Conservation (phyloP, 148 eudicot genomes). For the Silene uniflora region DNA sequence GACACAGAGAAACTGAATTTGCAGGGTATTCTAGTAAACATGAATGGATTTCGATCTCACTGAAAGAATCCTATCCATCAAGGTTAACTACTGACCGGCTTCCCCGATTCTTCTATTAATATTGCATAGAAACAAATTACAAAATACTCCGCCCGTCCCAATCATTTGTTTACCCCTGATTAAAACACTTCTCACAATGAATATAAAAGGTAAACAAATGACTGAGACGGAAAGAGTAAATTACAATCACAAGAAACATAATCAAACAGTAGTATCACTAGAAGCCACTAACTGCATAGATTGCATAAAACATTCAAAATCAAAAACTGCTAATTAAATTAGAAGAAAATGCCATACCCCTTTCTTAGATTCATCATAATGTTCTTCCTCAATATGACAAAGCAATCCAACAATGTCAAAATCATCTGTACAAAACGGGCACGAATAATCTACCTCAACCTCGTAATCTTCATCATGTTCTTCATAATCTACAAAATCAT, state of each 20-base stretch:
- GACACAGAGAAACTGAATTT: not conserved
- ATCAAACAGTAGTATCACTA: not conserved
- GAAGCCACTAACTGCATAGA: conserved; percentile 2
- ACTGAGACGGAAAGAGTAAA: too few relatives aligned
- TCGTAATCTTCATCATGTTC: conserved; percentile 41
- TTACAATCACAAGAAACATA: not conserved
- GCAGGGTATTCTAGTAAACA: not conserved
- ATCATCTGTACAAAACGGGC: conserved; percentile 62
- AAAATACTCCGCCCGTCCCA: too few relatives aligned
- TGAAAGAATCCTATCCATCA: not conserved
- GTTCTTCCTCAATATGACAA: conserved; percentile 63
- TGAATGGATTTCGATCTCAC: not conserved
- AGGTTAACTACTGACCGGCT: not conserved
- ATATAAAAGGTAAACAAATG: too few relatives aligned
- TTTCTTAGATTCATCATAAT: conserved; percentile 45
- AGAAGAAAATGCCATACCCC: conserved; percentile 39
- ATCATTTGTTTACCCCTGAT: too few relatives aligned
- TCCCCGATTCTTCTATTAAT: too few relatives aligned
- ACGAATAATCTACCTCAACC: conserved; percentile 40
- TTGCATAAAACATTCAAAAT: not conserved
- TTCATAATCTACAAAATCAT: conserved; percentile 31
- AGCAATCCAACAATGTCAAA: conserved; percentile 62
- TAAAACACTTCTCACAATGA: too few relatives aligned
- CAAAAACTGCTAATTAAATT: not conserved
- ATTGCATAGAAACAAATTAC: too few relatives aligned